Evolutionary conservation across 2,329 filamentous ascomycete genomes (phyloP).

Genomic region (Cryphonectria naterciae): DNA sequence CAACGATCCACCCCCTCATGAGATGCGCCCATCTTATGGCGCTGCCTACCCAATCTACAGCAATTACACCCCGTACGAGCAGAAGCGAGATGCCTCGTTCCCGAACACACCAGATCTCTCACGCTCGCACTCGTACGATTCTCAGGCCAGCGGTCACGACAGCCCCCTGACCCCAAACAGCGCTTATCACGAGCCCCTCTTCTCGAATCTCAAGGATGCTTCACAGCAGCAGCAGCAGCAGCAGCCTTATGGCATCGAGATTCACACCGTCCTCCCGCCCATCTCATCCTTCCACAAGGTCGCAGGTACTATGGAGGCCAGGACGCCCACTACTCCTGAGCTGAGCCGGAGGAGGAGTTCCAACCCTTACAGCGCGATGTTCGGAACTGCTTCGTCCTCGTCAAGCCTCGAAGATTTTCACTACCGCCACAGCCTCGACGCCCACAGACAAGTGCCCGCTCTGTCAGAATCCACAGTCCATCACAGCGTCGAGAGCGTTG

Average conservation of each 20-base stretch:
- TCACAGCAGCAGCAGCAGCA: constrained; percentile 28
- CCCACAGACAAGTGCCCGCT: background rate
- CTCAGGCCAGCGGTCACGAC: constrained; percentile 57
- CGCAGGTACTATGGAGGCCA: constrained; percentile 19
- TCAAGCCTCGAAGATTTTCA: constrained; percentile 21
- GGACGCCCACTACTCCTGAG: constrained; percentile 1
- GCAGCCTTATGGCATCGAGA: constrained; percentile 28
- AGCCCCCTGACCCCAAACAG: constrained; percentile 61
- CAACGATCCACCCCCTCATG: constrained; percentile 12
- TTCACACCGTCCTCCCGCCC: constrained; percentile 22
- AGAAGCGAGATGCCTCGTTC: constrained; percentile 42
- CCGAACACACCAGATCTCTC: constrained; percentile 61
- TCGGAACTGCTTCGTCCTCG: constrained; percentile 11
- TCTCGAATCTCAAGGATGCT: constrained; percentile 33
- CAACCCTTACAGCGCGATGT: constrained; percentile 22
- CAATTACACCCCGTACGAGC: constrained; percentile 9
- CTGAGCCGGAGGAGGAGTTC: constrained; percentile 10
- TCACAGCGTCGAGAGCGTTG: constrained; percentile 14
- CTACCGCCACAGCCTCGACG: constrained; percentile 17
- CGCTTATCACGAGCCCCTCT: constrained; percentile 36
- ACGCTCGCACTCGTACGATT: constrained; percentile 66
- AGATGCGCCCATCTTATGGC: constrained; percentile 11
- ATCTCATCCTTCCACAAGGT: constrained; percentile 25
- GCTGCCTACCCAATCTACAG: constrained; percentile 5
- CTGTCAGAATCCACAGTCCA: constrained; percentile 10